Conservation (phyloP, 2,329 filamentous ascomycete genomes). For the Venturia nashicola region DNA sequence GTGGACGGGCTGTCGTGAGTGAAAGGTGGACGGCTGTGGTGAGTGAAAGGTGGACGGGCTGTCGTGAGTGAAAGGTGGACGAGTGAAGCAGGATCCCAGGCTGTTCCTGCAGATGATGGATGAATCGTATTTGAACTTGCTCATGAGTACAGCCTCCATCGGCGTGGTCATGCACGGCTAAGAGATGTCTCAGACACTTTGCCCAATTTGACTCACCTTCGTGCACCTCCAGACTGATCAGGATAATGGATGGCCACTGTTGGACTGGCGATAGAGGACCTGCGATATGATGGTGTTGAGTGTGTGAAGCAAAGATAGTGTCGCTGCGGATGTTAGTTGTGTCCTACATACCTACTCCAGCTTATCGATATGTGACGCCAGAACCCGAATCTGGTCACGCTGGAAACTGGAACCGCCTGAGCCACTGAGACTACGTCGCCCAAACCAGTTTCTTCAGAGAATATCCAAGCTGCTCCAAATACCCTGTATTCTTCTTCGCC, state of each 20-base stretch:
- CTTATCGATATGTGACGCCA: neutral
- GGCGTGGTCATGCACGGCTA: neutral
- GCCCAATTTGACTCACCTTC: neutral
- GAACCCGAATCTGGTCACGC: neutral
- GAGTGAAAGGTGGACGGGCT: too few relatives aligned
- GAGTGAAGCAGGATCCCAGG: neutral
- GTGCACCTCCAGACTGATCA: neutral
- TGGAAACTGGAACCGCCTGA: neutral
- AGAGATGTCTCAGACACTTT: neutral
- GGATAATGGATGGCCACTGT: neutral
- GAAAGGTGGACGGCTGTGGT: neutral
- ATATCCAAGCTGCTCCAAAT: constrained; percentile 79
- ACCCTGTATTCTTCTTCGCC: constrained; percentile 74
- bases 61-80: neutral
- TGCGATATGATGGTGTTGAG: neutral
- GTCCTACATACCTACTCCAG: neutral
- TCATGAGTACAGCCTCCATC: neutral
- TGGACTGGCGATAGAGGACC: neutral
- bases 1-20: neutral
- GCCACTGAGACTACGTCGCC: constrained; percentile 27
- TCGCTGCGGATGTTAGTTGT: neutral
- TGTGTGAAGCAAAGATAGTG: neutral
- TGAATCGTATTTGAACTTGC: neutral
- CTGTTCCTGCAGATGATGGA: neutral
- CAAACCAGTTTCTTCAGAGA: constrained; percentile 90